A percentile compares a stretch with the other conserved stretches of the same genome.
These are phyloP conservation scores for Fusarium sp. DNA, from an alignment of 2,329 filamentous ascomycete species.

Conservation along the genomic window DNA sequence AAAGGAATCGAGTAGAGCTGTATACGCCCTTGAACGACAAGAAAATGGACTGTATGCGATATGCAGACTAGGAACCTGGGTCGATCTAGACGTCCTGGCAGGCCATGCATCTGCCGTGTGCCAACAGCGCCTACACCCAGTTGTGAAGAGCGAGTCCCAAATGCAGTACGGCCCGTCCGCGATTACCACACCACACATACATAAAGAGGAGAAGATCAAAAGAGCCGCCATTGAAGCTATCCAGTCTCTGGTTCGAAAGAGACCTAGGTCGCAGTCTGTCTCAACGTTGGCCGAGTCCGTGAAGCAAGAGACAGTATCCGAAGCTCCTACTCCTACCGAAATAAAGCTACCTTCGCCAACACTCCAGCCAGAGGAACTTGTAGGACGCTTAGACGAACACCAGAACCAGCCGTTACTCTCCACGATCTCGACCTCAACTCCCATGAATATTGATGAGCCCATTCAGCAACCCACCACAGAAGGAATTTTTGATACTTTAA, in stretches of 20 bases:
- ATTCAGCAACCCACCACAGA: constrained; percentile 59
- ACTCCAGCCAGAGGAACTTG: constrained; percentile 36
- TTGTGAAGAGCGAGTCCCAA: constrained; percentile 28
- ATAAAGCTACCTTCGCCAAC: constrained; percentile 41
- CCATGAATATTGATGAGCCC: constrained; percentile 15
- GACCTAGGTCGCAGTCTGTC: constrained; percentile 60
- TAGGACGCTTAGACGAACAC: constrained; percentile 1
- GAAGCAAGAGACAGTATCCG: constrained; percentile 33
- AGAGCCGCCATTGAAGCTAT: constrained; percentile 72
- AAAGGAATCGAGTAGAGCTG: constrained; percentile 64
- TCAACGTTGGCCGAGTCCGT: constrained; percentile 51
- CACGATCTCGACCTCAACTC: not conserved
- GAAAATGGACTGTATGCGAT: constrained; percentile 72
- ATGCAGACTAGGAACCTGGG: constrained; percentile 76
- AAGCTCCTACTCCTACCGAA: constrained; percentile 23
- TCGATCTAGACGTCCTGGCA: constrained; percentile 68
- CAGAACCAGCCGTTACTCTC: not conserved
- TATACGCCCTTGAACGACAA: constrained; percentile 76
- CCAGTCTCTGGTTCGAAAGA: constrained; percentile 70
- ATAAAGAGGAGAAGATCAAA: constrained; percentile 67
- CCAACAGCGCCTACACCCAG: constrained; percentile 48
- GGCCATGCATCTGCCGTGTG: constrained; percentile 60
- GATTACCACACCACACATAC: constrained; percentile 60
- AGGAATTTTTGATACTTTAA: constrained; percentile 69
- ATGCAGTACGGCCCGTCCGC: constrained; percentile 39